A percentile compares a stretch with the other conserved stretches of the same genome.
These are phyloP conservation scores for Neurospora hispaniola DNA, from an alignment of 495 filamentous ascomycete genomes.

Conservation along the genomic window DNA sequence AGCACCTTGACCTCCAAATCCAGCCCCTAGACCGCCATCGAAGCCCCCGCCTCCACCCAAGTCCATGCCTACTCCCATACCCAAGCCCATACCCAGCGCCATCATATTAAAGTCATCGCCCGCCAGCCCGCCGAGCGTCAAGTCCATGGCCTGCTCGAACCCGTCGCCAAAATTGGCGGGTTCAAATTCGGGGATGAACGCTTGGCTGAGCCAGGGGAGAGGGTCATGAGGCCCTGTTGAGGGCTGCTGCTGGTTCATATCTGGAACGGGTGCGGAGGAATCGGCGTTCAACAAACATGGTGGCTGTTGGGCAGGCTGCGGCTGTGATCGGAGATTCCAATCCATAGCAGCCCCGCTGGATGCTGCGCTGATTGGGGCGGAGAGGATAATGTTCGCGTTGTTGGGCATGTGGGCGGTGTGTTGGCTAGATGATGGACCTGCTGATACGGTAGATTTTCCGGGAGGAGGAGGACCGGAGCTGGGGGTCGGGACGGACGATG, in stretches of 20 bases:
- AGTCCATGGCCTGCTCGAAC: conserved; percentile 41
- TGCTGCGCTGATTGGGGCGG: not conserved
- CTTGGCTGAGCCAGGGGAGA: conserved; percentile 22
- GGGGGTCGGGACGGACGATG: conserved; percentile 8
- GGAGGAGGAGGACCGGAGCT: conserved; percentile 4
- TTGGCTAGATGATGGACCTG: not conserved
- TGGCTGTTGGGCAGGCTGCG: not conserved
- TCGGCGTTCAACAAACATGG: not conserved
- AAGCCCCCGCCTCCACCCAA: not conserved
- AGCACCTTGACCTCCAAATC: not conserved
- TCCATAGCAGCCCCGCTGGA: not conserved
- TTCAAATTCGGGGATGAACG: conserved; percentile 27
- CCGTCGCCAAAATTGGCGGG: conserved; percentile 30
- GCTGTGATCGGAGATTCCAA: not conserved
- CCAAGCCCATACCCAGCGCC: conserved; percentile 10
- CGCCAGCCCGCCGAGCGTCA: conserved; percentile 34
- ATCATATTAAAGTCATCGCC: conserved; percentile 4
- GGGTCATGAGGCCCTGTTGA: not conserved
- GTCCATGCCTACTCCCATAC: conserved; percentile 15
- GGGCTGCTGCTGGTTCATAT: conserved; percentile 2
- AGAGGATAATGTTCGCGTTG: not conserved
- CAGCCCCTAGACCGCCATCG: not conserved
- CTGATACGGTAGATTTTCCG: not conserved
- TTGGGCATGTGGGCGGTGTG: not conserved
- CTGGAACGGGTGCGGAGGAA: not conserved